Base-by-base conservation (phyloP, 2,329 filamentous ascomycete genomes). In the Aspergillus brunneoviolaceus region DNA sequence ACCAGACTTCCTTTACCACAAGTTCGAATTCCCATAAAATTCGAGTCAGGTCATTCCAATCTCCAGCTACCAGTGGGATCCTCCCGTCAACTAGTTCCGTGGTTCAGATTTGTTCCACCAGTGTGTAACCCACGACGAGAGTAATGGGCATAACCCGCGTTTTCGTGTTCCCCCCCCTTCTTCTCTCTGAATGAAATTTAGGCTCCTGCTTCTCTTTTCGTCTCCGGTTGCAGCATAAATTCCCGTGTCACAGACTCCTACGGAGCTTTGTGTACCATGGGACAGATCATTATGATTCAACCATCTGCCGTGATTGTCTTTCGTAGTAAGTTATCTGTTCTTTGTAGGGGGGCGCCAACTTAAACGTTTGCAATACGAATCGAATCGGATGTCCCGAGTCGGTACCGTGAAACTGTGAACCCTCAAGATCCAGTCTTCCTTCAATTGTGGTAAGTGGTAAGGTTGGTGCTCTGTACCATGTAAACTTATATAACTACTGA, bases 21-120 rank as follows among this genome's bases (percentile, higher is more conserved):
- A 35, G 33, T 35, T 29, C 7, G 7, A 35, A 16, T 35, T 29
- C 14, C 39, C n/a, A 45, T 45, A n/a, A 45, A 16, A 45, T 45
- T 45, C 39, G 23, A 45, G 42, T 54, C 53, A 51, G 31, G 49
- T 25, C 58, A 63, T 62, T 49, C 56, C 51, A 61, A 57, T 51
- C 54, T 61, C 54, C 57, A 27, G 39, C 51, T 39, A 53, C 60
- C 65, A 25, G 54, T 65, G 63, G 65, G 55, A 63, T 60, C 60
- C 63, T 63, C 65, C 65, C 65, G 63, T 49, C 47, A 39, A 27
- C 29, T 23, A 49, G 53, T 65, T 62, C 65, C 65, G 64, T 63
- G 65, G 65, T 60, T 65, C 59, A 51, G 39, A 25, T 27, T 35
- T 57, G 65, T 67, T 61, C 65, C 62, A 61, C 63, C 58, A 58